Evolutionary conservation across 192 early-diverging fungal species (phyloP).

Genomic region (Coemansia sp.): DNA sequence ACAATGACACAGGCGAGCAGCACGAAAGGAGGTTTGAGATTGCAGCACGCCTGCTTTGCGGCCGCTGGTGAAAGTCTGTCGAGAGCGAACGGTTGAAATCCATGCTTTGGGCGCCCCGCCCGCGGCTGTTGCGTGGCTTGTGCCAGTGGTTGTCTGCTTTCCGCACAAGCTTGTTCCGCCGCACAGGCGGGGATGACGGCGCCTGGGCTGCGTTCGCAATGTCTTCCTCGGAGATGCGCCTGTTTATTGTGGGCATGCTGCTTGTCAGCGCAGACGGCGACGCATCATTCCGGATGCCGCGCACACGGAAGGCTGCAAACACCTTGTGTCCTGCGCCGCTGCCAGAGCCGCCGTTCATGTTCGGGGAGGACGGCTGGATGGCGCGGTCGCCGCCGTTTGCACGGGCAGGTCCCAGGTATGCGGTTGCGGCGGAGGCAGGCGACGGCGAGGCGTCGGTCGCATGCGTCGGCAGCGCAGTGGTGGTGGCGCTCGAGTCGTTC

Average conservation of each 20-base stretch:
- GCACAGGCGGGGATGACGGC: slow-evolving; percentile 17
- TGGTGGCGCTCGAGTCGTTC: slow-evolving; percentile 41
- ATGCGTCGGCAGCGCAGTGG: slow-evolving; percentile 41
- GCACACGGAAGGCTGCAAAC: slow-evolving; percentile 38
- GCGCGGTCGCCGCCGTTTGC: slow-evolving; percentile 16
- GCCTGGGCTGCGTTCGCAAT: slow-evolving; percentile 9
- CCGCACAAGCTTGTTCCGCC: slow-evolving; percentile 51
- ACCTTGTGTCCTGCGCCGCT: slow-evolving; percentile 20
- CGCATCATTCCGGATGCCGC: slow-evolving; percentile 22
- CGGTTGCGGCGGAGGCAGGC: slow-evolving; percentile 12
- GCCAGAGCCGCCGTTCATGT: background rate
- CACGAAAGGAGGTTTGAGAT: slow-evolving; percentile 47
- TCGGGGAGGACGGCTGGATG: background rate
- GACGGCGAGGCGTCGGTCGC: slow-evolving; percentile 14
- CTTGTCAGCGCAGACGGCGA: slow-evolving; percentile 16
- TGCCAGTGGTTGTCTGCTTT: slow-evolving; percentile 49
- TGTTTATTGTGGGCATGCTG: slow-evolving; percentile 27
- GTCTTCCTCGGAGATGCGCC: slow-evolving; percentile 38
- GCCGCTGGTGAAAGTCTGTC: slow-evolving; percentile 13
- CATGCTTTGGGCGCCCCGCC: slow-evolving; percentile 48
- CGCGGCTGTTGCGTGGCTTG: slow-evolving; percentile 31
- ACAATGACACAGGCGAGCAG: slow-evolving; percentile 51
- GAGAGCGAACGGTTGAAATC: slow-evolving; percentile 43
- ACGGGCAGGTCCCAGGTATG: slow-evolving; percentile 7
- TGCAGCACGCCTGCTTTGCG: slow-evolving; percentile 26